Conservation (phyloP, 192 early-diverging fungal species). For the Spizellomyces sp. region DNA sequence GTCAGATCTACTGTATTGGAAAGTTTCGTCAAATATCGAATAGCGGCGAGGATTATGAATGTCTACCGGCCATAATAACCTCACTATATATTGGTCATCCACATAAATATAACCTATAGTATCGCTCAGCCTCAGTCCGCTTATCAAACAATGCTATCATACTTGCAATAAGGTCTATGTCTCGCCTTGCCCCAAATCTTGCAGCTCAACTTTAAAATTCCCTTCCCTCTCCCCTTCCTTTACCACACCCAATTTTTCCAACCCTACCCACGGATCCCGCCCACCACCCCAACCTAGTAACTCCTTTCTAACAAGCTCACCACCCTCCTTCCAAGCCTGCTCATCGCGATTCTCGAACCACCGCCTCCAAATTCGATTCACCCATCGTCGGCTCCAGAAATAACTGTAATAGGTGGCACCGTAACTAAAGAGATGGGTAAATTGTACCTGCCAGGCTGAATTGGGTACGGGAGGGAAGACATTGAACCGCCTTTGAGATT, state of each 20-base stretch:
- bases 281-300: slow-evolving; percentile 93
- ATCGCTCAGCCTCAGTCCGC: too few species aligned
- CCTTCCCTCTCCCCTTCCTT: slow-evolving; percentile 34
- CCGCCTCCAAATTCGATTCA: slow-evolving; percentile 72
- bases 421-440: slow-evolving; percentile 89
- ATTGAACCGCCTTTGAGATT: slow-evolving; percentile 64
- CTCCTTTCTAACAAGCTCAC: slow-evolving; percentile 68
- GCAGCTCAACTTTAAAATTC: background rate
- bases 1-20: too few species aligned
- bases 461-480: slow-evolving; percentile 70
- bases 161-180: background rate
- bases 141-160: background rate
- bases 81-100: too few species aligned
- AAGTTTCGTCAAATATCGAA: too few species aligned
- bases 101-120: too few species aligned
- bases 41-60: too few species aligned
- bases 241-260: slow-evolving; percentile 43
- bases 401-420: slow-evolving; percentile 96
- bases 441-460: slow-evolving; percentile 89
- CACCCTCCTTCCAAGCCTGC: slow-evolving; percentile 64
- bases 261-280: slow-evolving; percentile 80
- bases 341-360: slow-evolving; percentile 65
- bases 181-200: slow-evolving; percentile 1
- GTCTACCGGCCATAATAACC: too few species aligned
- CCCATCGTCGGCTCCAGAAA: slow-evolving; percentile 83